Evolutionary conservation across 768 basidiomycete genomes (phyloP), one percentile per base, ranked within the genome.

Genomic region (Hygrophoropsis aurantiaca): DNA sequence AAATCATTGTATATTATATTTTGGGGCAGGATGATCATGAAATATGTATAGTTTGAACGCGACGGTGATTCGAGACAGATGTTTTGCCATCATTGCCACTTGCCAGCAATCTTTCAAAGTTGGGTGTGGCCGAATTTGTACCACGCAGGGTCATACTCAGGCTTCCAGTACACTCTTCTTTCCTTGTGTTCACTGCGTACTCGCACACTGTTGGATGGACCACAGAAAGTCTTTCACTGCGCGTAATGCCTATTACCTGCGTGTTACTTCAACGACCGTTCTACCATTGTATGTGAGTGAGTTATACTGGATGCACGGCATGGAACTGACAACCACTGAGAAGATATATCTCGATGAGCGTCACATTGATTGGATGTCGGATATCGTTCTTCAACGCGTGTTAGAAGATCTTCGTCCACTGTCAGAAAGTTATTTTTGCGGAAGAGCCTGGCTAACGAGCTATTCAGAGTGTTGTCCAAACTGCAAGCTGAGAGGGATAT

Each of bases 361-460:
- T 10, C 94, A 97, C 70, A 66, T 89, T 13, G 75, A 82, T 46
- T 97, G 94, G 94, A 95, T 97, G 92, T 82, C 86, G 5, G 92
- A 95, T 56, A 56, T 66, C 20, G 74, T 87, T 34, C 71, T 95
- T 2, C 91, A 93, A 58, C 79, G 82, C 56, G 88, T 95, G 15
- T 74, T 97, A 2, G 76, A 79, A 9, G 90, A 92, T 62, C 65
- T 97, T 39, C 78, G 87, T 53, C 85, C 87, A 48, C 71, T 84
- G 90, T 81, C n/a, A n/a, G n/a, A n/a, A 32, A 42, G 73, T 56
- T 13, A 46, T 34, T 49, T 37, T 46, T 20, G n/a, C 5, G 8
- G 21, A 33, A n/a, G 8, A 46, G 5, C 32, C 43, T 34, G 30
- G 27, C 41, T 46, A 47, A 34, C n/a, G 25, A 16, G 4, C 39